phyloP scores from a whole-genome alignment of 768 basidiomycete species.

The Boletus subparvulus region DNA sequence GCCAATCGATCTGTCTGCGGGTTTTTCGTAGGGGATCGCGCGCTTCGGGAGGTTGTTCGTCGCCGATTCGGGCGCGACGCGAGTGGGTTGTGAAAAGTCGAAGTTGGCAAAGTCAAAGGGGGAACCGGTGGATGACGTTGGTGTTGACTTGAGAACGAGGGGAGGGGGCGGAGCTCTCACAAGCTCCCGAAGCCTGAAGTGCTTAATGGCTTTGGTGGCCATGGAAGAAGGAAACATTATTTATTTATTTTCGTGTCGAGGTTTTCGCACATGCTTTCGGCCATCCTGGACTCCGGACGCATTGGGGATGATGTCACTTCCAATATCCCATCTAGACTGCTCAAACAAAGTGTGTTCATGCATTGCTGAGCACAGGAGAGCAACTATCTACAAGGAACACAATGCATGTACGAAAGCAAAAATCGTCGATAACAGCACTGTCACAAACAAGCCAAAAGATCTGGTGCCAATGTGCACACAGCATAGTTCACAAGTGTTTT shows the following conservation, averaged over 20 bases:
- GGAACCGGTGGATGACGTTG: neutral
- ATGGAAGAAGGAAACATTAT: slow-evolving; percentile 6
- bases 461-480: too few species aligned
- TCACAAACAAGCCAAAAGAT: too few species aligned
- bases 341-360: too few species aligned
- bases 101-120: slow-evolving; percentile 22
- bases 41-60: slow-evolving; percentile 20
- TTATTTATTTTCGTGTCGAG: neutral
- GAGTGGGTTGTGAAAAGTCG: slow-evolving; percentile 16
- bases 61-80: neutral
- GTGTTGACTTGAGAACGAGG: slow-evolving; percentile 27
- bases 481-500: too few species aligned
- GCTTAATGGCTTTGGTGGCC: slow-evolving; percentile 26
- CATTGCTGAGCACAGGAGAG: too few species aligned
- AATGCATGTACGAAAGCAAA: too few species aligned
- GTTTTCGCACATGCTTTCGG: too few species aligned
- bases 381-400: too few species aligned
- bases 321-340: too few species aligned
- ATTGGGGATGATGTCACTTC: too few species aligned
- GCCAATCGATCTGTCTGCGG: slow-evolving; percentile 63
- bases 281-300: too few species aligned
- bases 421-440: too few species aligned
- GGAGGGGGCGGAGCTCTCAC: slow-evolving; percentile 13
- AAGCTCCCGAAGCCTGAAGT: slow-evolving; percentile 28
- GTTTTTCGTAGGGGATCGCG: slow-evolving; percentile 64